Conservation (phyloP, 2,329 filamentous ascomycete species). For the Venturiaceae sp. region DNA sequence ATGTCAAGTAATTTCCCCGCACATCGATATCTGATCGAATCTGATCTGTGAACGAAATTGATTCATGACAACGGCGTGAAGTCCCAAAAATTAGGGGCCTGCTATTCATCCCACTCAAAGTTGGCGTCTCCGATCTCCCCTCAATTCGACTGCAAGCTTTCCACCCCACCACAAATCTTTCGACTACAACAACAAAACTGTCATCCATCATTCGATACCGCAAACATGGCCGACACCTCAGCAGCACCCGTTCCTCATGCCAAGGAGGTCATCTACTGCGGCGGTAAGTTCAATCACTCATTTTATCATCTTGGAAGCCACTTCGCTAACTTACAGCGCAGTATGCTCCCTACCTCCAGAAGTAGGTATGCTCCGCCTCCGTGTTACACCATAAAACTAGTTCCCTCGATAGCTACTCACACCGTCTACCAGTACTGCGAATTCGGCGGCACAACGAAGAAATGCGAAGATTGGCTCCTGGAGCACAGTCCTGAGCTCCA, state of each 20-base stretch:
- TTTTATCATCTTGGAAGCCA: background rate
- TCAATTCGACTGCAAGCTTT: background rate
- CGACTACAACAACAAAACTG: background rate
- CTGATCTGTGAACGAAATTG: no score
- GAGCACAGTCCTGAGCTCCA: constrained; percentile 66
- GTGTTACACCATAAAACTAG: background rate
- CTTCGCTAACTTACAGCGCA: constrained; percentile 22
- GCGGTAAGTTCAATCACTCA: constrained; percentile 7
- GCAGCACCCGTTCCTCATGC: background rate
- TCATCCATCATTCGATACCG: background rate
- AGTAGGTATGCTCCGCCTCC: constrained; percentile 39
- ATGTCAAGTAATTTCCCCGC: no score
- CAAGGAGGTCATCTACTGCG: constrained; percentile 10
- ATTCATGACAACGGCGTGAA: no score
- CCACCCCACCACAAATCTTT: background rate
- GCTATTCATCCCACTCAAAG: no score
- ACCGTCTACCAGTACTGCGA: constrained; percentile 73
- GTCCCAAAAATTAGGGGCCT: no score
- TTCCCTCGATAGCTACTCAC: constrained; percentile 2
- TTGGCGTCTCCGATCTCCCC: no score
- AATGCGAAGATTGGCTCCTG: constrained; percentile 93
- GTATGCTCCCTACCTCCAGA: constrained; percentile 59
- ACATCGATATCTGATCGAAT: no score
- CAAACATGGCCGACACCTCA: constrained; percentile 6
- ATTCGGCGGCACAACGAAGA: constrained; percentile 91